A percentile compares a stretch with the other conserved stretches of the same genome.
Conservation (phyloP, 768 basidiomycete species). For the Scleroderma citrinum region DNA sequence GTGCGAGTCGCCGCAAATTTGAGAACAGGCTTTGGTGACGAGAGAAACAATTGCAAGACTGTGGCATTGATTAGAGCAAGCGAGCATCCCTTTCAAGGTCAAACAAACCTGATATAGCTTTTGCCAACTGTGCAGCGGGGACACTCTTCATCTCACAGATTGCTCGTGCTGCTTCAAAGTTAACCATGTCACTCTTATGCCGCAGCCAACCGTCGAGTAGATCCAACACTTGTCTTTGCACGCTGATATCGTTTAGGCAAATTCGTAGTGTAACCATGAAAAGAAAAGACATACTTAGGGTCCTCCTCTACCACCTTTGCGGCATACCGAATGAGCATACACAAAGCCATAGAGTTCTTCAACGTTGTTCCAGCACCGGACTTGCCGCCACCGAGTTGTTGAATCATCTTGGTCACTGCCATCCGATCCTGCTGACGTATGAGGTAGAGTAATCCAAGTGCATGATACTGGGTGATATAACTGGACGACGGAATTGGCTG, state of each 20-base stretch:
- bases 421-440: constrained; percentile 98
- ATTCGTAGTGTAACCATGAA: background rate
- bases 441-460: constrained; percentile 85
- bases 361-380: constrained; percentile 77
- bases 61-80: constrained; percentile 7
- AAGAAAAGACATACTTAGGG: constrained; percentile 68
- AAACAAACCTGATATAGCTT: constrained; percentile 78
- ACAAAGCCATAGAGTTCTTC: constrained; percentile 95
- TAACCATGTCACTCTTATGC: constrained; percentile 99
- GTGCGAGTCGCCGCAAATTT: constrained; percentile 98
- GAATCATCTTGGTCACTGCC: constrained; percentile 99
- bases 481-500: constrained; percentile 85
- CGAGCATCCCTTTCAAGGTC: background rate
- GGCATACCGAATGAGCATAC: constrained; percentile 97
- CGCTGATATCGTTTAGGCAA: constrained; percentile 37
- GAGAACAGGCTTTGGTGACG: constrained; percentile 89
- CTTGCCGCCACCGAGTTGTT: constrained; percentile 89
- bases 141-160: constrained; percentile 96
- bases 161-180: constrained; percentile 94
- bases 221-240: constrained; percentile 90
- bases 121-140: constrained; percentile 67
- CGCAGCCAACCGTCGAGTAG: constrained; percentile 91
- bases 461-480: constrained; percentile 95
- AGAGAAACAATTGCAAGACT: constrained; percentile 95
- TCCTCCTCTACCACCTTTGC: constrained; percentile 99